Evolutionary conservation across 2,329 filamentous ascomycete species (phyloP), one percentile per base, ranked within the genome.

Genomic region (Fulvia fulva): DNA sequence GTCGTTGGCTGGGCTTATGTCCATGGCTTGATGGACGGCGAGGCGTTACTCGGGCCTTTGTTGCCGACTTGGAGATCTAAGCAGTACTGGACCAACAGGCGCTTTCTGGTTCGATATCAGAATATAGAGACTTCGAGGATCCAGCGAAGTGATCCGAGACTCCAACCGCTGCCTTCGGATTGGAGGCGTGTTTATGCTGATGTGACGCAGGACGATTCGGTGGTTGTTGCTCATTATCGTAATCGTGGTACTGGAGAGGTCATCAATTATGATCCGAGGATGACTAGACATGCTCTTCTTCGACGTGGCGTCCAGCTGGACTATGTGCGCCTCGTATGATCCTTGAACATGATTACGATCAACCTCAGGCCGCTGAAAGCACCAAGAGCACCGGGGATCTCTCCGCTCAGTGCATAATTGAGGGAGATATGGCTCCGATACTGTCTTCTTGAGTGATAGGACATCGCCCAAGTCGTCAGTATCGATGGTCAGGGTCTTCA

Each of bases 1-100:
- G 51, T 53, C 51, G 25, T 53, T 22, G 51, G 32, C 30, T 37
- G 37, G 37, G 30, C 51, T 6, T 53, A 53, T 23, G 34, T 53
- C 8, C 51, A 53, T 22, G 51, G 32, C 30, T 11, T 53, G 19
- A 52, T 37, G 47, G 50, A 52, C 32, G 30, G 50, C 6, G 50
- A 52, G 23, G 30, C 50, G 8, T 34, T 52, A n/a, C 50, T 52
- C n/a, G 50, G 50, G 22, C 50, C 50, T 19, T 22, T 52, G 6
- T 28, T 32, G 14, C n/a, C 21, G 25, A 25, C 19, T 8, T 47
- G 45, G 45, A 6, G 12, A 5, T 8, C 11, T 5, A 8, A 22
- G 21, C 45, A 47, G 14, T 14, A 6, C 16, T 19, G 25, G 12
- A 21, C 7, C 12, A 25, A 21, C 16, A 14, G 12, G 45, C 45